Conservation (phyloP, 2,329 filamentous ascomycete genomes). For the Zopfia rhizophila region DNA sequence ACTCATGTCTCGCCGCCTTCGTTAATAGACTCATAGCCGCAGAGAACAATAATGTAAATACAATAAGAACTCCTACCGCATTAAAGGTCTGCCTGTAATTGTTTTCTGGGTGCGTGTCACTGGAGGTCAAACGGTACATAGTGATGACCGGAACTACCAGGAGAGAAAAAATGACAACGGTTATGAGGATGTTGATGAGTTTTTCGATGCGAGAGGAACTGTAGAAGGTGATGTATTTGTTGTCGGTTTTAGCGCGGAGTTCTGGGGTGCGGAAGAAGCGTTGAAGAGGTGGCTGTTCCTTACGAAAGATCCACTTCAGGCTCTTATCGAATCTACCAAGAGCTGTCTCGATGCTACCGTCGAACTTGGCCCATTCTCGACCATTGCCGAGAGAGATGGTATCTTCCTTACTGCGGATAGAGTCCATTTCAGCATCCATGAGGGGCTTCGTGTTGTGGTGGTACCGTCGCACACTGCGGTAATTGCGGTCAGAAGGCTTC, state of each 20-base stretch:
- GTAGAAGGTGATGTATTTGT: constrained; percentile 49
- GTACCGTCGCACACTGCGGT: constrained; percentile 50
- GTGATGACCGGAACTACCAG: constrained; percentile 54
- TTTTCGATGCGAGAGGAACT: constrained; percentile 50
- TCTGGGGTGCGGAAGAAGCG: constrained; percentile 52
- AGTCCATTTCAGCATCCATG: constrained; percentile 46
- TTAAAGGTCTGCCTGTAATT: constrained; percentile 44
- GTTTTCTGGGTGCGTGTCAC: constrained; percentile 26
- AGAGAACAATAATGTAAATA: constrained; percentile 53
- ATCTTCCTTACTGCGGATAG: constrained; percentile 55
- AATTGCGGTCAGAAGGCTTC: constrained; percentile 52
- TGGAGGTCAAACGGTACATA: constrained; percentile 51
- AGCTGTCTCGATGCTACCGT: constrained; percentile 50
- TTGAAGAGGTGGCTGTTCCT: constrained; percentile 41
- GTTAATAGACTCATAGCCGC: constrained; percentile 52
- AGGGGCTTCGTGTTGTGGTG: constrained; percentile 49
- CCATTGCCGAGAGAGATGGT: constrained; percentile 51
- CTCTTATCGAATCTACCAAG: constrained; percentile 38
- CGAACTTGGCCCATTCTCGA: constrained; percentile 55
- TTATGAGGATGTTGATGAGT: constrained; percentile 55
- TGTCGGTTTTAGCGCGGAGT: constrained; percentile 48
- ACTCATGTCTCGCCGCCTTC: constrained; percentile 47
- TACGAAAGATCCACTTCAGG: constrained; percentile 34
- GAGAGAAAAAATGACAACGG: constrained; percentile 55
- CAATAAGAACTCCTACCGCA: constrained; percentile 54